Percentiles rank a stretch among this genome's conserved stretches.
Conservation (phyloP, 345 rosid species). For the Salix brachista region DNA sequence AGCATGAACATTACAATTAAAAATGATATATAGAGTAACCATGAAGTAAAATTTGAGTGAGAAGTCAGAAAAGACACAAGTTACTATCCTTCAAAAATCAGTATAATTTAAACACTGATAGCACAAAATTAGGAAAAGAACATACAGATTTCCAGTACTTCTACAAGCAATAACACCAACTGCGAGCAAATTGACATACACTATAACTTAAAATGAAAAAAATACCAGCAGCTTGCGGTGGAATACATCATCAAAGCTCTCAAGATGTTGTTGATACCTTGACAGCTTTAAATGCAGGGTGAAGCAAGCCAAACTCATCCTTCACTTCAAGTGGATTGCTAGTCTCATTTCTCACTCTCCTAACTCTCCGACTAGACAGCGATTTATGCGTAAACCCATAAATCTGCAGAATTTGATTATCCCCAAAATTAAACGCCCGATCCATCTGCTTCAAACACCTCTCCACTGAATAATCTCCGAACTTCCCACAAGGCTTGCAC, state of each 20-base stretch:
- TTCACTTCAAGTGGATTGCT: constrained; percentile 20
- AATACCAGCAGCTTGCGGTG: not conserved
- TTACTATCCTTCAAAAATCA: not conserved
- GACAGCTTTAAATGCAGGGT: constrained; percentile 26
- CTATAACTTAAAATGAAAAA: not conserved
- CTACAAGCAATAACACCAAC: not conserved
- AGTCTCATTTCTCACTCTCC: constrained; percentile 23
- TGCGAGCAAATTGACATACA: not conserved
- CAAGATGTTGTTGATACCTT: constrained; percentile 16
- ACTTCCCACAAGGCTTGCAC: constrained; percentile 75
- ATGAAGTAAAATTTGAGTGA: not conserved
- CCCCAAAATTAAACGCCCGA: constrained; percentile 68
- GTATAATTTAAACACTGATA: not conserved
- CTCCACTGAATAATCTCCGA: constrained; percentile 63
- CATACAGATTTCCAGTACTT: not conserved
- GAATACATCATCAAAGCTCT: not conserved
- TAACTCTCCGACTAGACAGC: constrained; percentile 18
- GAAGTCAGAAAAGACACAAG: not conserved
- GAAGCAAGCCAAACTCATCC: constrained; percentile 26
- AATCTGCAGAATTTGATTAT: constrained; percentile 63
- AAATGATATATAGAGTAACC: not conserved
- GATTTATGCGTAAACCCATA: constrained; percentile 46
- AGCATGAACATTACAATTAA: no score
- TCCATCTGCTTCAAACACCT: constrained; percentile 74
- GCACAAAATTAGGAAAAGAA: not conserved